Conservation (phyloP, 129 eudicot species). For the Daucus carota region DNA sequence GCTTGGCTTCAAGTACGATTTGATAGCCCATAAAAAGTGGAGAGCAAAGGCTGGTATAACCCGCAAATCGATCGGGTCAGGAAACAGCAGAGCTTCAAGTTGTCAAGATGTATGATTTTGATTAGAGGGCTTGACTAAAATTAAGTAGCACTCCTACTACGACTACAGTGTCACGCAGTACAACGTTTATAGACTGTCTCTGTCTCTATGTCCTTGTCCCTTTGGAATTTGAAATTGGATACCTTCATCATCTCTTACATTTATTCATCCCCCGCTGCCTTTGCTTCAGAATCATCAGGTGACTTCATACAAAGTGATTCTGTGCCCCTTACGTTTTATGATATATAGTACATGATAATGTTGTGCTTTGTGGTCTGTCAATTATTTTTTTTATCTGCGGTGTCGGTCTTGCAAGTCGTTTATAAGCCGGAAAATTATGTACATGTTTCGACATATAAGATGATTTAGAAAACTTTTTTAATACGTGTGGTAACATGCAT, state of each 20-base stretch:
- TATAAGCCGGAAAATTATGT: too few species aligned
- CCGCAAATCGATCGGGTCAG: neutral
- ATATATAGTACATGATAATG: too few species aligned
- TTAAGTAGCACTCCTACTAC: neutral
- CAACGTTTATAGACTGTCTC: conserved; percentile 4
- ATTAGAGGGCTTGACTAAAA: neutral
- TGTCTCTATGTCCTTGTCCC: neutral
- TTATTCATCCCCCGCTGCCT: neutral
- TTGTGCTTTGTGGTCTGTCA: too few species aligned
- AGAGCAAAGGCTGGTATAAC: neutral
- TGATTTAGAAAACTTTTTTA: too few species aligned
- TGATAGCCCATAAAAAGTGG: neutral
- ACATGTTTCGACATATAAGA: too few species aligned
- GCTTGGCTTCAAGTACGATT: neutral
- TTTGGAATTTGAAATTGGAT: conserved; percentile 4
- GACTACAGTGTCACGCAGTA: neutral
- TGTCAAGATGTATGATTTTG: neutral
- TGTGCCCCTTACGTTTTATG: neutral
- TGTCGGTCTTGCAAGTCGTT: too few species aligned
- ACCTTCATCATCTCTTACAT: neutral
- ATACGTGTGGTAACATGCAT: too few species aligned
- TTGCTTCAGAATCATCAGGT: neutral
- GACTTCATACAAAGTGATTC: neutral
- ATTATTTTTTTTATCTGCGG: too few species aligned
- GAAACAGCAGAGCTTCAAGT: neutral